Evolutionary conservation across 805 yeast species (phyloP).

Genomic region (Candida patagonica): DNA sequence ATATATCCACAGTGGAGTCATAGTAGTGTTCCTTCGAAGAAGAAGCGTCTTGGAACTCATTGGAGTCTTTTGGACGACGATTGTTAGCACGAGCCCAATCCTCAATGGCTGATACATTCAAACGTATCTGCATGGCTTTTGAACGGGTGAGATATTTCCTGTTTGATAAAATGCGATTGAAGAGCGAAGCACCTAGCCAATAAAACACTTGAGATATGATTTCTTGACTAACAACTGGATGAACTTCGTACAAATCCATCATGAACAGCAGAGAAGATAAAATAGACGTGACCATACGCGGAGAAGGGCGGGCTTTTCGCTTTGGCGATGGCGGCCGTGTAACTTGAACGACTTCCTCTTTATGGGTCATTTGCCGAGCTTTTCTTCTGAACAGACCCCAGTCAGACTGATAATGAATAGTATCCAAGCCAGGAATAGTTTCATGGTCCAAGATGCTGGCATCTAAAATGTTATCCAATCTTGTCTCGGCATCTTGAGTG

Average conservation of each 20-base stretch:
- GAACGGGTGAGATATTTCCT: conserved; percentile 69
- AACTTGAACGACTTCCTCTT: conserved; percentile 66
- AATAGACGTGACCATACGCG: conserved; percentile 73
- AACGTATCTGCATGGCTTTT: conserved; percentile 79
- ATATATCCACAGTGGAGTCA: conserved; percentile 53
- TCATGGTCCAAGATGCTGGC: conserved; percentile 50
- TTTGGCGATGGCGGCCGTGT: conserved; percentile 77
- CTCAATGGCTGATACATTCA: conserved; percentile 78
- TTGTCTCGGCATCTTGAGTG: conserved; percentile 29
- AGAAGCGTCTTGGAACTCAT: conserved; percentile 22
- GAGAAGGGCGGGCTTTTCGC: conserved; percentile 81
- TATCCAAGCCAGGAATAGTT: conserved; percentile 73
- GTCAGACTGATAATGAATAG: conserved; percentile 65
- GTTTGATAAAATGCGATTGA: conserved; percentile 61
- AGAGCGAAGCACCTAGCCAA: conserved; percentile 64
- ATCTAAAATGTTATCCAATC: conserved; percentile 27
- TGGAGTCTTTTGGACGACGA: conserved; percentile 34
- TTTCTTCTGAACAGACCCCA: conserved; percentile 53
- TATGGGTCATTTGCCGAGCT: conserved; percentile 41
- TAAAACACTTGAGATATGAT: conserved; percentile 68
- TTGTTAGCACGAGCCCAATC: conserved; percentile 84
- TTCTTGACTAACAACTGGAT: conserved; percentile 68
- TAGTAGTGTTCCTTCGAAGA: conserved; percentile 27
- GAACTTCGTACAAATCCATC: conserved; percentile 70
- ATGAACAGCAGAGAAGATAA: conserved; percentile 84